Conservation (phyloP, 176 grass and related monocot species). For the Oryza glumipatula region DNA sequence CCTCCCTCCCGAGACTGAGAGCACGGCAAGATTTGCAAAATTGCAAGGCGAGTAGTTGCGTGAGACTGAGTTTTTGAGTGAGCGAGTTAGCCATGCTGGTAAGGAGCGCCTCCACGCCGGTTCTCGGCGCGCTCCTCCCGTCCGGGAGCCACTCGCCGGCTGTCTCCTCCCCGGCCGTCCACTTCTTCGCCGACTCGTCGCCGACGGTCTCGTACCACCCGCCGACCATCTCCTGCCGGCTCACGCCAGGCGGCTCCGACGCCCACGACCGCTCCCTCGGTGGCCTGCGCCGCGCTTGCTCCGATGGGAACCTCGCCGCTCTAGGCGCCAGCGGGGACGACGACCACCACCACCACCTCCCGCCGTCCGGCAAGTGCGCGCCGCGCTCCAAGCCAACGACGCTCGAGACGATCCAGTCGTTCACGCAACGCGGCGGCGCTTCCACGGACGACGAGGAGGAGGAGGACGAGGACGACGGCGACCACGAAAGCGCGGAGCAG, state of each 20-base stretch:
- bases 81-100: background rate
- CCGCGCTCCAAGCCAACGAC: conserved; percentile 7
- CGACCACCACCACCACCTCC: conserved; percentile 20
- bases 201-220: conserved; percentile 41
- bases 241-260: conserved; percentile 31
- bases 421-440: conserved; percentile 19
- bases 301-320: conserved; percentile 60
- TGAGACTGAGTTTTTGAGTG: too few relatives aligned
- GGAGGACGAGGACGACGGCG: conserved; percentile 34
- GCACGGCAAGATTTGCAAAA: background rate
- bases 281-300: conserved; percentile 60
- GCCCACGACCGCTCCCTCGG: conserved; percentile 28
- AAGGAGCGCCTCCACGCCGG: conserved; percentile 70
- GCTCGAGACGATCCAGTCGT: conserved; percentile 60
- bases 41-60: background rate
- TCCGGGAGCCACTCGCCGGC: conserved; percentile 44
- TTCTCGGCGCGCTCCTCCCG: conserved; percentile 60
- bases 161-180: conserved; percentile 47
- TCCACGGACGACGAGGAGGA: conserved; percentile 40
- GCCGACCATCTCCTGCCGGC: conserved; percentile 49
- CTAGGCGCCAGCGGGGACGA: conserved; percentile 28
- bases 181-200: conserved; percentile 52
- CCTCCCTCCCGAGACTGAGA: too few relatives aligned
- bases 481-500: conserved; percentile 17
- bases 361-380: conserved; percentile 26